Conservation (phyloP, 495 filamentous ascomycete genomes). For the Extremus antarcticus region DNA sequence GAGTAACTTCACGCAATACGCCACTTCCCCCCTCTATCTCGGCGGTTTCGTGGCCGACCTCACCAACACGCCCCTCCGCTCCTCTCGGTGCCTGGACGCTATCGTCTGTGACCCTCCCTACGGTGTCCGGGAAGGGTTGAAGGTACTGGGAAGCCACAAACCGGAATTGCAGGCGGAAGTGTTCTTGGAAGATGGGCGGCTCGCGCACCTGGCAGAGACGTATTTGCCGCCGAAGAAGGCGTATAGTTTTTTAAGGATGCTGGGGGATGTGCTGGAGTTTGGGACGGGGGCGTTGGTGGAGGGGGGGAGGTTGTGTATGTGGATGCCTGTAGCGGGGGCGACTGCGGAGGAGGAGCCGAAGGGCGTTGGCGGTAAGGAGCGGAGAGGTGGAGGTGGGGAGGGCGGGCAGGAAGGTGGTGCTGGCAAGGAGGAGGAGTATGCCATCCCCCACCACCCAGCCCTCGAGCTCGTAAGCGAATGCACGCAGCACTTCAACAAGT, state of each 20-base stretch:
- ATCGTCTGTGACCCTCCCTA: slow-evolving; percentile 98
- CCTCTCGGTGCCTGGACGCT: slow-evolving; percentile 59
- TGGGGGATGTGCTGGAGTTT: slow-evolving; percentile 80
- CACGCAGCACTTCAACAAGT: slow-evolving; percentile 79
- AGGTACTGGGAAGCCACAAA: slow-evolving; percentile 69
- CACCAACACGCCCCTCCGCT: slow-evolving; percentile 72
- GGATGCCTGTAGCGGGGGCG: slow-evolving; percentile 75
- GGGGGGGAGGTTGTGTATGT: slow-evolving; percentile 73
- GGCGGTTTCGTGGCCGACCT: slow-evolving; percentile 78
- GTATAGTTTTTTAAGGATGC: slow-evolving; percentile 82
- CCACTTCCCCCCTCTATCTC: slow-evolving; percentile 47
- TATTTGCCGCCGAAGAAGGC: slow-evolving; percentile 84
- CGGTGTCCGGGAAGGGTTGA: slow-evolving; percentile 86
- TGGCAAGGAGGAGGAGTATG: slow-evolving; percentile 44
- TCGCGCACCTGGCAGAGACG: slow-evolving; percentile 58
- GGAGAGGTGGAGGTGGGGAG: too few species aligned
- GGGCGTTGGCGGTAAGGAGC: not conserved
- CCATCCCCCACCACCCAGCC: slow-evolving; percentile 64
- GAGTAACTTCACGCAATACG: slow-evolving; percentile 82
- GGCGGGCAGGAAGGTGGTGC: not conserved
- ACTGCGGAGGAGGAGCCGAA: slow-evolving; percentile 46
- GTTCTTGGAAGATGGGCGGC: slow-evolving; percentile 52
- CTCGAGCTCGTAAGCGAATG: slow-evolving; percentile 69
- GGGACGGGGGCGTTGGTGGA: slow-evolving; percentile 69
- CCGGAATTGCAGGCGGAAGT: slow-evolving; percentile 47